Evolutionary conservation across 352 stramenopile genomes (phyloP).

Genomic region (Pythium vanterpoolii): DNA sequence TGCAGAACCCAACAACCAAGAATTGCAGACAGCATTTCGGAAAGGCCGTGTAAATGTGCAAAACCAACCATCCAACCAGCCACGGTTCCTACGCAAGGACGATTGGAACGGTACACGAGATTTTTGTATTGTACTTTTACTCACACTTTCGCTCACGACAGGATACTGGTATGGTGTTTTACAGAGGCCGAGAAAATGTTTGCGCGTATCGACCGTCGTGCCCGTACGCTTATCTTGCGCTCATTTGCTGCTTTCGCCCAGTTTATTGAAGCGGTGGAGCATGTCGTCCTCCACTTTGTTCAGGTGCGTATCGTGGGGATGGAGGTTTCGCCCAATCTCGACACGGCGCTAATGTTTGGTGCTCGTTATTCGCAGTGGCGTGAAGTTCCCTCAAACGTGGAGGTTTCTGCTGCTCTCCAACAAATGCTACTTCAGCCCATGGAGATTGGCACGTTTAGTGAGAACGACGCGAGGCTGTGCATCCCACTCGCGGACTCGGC

Average conservation of each 20-base stretch:
- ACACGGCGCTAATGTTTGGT: no score
- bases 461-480: conserved; percentile 67
- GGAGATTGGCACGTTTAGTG: conserved; percentile 46
- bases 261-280: conserved; percentile 80
- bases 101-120: conserved; percentile 62
- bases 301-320: conserved; percentile 35
- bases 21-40: conserved; percentile 67
- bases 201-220: conserved; percentile 61
- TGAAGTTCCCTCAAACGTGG: conserved; percentile 69
- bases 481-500: conserved; percentile 77
- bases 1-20: conserved; percentile 69
- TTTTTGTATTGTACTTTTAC: neutral
- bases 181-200: conserved; percentile 82
- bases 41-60: conserved; percentile 44
- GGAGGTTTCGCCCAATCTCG: no score
- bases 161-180: neutral
- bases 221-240: conserved; percentile 60
- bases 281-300: conserved; percentile 77
- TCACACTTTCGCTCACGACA: neutral
- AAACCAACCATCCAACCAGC: conserved; percentile 33
- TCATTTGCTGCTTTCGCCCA: conserved; percentile 63
- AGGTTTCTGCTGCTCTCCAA: conserved; percentile 54
- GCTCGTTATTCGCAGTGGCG: conserved; percentile 59
- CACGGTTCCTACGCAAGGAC: conserved; percentile 47
- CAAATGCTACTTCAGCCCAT: conserved; percentile 64